Base-by-base conservation (phyloP, 306 rosid genomes). In the Fragaria nilgerrensis region DNA sequence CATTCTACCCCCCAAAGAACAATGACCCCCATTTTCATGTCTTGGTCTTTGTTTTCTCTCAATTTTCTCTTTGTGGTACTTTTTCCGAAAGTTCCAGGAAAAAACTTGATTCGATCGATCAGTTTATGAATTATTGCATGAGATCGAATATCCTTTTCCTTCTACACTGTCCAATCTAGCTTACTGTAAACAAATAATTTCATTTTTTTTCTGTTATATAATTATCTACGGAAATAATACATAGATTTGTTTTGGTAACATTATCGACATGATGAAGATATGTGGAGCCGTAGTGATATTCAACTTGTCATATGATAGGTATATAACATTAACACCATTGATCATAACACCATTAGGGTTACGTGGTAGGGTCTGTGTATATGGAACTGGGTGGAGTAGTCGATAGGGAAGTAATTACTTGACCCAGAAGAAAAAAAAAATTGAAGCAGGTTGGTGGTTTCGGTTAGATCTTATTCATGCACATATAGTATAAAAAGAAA, bases 111-210 rank as follows among this genome's bases (percentile, higher is more conserved):
- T n/a, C 66, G 34, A 45, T 17, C 47, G 4, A 36, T 37, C 61
- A 64, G 16, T 41, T 44, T 41, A 45, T 8, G 22, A 4, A n/a
- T 50, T 65, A 23, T 67, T 14, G 43, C 23, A 73, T 52, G 12
- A 41, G 41, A 41, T 32, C 36, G 87, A 84, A 88, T 84, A 89
- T 89, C 75, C 84, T 85, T 29, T 89, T 89, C 75, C 92, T 82
- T 88, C 84, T 53, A 2, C 63, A 68, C 70, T 75, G 15, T 12
- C 62, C 58, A 15, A 73, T 37, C 41, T 37, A 37, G 15, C 47
- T 65, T 16, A 8, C 9, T 36, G 22, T 34, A 41, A 7, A 64
- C 20, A 62, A 17, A 7, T 4, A 12, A 11, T 19, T 5, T 19
- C 58, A 13, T 23, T 50, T 71, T 50, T 71, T 13, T 37, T 8